Conservation (phyloP, 805 yeast species). For the Yamadazyma phyllophila region DNA sequence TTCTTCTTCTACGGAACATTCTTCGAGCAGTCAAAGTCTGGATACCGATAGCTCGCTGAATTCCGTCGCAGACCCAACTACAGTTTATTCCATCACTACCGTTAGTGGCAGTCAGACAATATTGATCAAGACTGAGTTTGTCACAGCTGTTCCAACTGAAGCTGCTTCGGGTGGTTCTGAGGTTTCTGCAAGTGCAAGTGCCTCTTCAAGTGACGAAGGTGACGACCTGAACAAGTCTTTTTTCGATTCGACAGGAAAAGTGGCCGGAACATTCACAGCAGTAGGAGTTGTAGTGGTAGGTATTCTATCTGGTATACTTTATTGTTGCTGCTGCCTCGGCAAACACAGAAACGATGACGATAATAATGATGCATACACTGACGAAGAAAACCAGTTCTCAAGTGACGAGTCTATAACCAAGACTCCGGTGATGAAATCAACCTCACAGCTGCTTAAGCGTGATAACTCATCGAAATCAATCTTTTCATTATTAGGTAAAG, state of each 20-base stretch:
- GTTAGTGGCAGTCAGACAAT: conserved; percentile 15
- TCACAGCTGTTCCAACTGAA: conserved; percentile 13
- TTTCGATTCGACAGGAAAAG: conserved; percentile 70
- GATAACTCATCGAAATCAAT: conserved; percentile 36
- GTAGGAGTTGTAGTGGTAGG: conserved; percentile 64
- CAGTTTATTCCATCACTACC: conserved; percentile 16
- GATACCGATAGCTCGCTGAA: not conserved
- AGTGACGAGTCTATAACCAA: conserved; percentile 22
- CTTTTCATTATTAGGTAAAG: conserved; percentile 20
- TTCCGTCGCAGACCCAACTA: conserved; percentile 5
- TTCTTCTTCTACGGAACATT: not conserved
- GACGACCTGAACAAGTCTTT: conserved; percentile 37
- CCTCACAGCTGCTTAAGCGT: conserved; percentile 23
- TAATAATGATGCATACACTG: conserved; percentile 28
- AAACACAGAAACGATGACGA: conserved; percentile 8
- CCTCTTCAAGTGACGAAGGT: not conserved
- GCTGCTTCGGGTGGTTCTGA: not conserved
- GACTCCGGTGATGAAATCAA: conserved; percentile 11
- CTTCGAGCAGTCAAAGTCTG: not conserved
- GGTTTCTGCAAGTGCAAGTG: conserved; percentile 6
- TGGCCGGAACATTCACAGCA: conserved; percentile 80
- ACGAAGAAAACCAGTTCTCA: conserved; percentile 39
- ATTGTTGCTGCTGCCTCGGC: conserved; percentile 28
- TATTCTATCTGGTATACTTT: conserved; percentile 42
- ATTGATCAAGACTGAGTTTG: conserved; percentile 16